These are phyloP conservation scores for Symmetrospora coprosmae DNA, from an alignment of 768 basidiomycete genomes.

Conservation along the genomic window DNA sequence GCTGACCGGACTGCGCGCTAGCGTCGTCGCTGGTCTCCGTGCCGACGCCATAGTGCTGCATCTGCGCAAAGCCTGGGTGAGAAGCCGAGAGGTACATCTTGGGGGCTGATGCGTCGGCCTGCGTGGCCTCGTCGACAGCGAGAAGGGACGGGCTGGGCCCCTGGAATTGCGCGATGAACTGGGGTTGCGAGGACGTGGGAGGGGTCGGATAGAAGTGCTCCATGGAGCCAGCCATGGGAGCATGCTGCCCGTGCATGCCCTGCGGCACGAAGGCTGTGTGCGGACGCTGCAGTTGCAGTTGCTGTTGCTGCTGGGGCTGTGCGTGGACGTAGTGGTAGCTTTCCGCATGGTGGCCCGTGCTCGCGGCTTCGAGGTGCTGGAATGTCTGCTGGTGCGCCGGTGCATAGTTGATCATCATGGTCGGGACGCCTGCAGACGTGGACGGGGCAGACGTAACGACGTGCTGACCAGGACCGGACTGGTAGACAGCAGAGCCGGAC, in stretches of 20 bases:
- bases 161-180: constrained; percentile 13
- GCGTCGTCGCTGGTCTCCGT: not conserved
- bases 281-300: not conserved
- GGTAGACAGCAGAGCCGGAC: not conserved
- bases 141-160: not conserved
- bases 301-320: not conserved
- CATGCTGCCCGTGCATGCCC: not conserved
- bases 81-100: constrained; percentile 9
- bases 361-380: not conserved
- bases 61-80: not conserved
- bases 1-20: not conserved
- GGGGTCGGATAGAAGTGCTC: constrained; percentile 17
- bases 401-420: not conserved
- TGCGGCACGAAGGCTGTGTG: not conserved
- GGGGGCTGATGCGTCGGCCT: not conserved
- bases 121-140: not conserved
- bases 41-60: not conserved
- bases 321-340: not conserved
- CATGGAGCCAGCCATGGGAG: no score
- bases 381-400: not conserved
- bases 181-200: not conserved
- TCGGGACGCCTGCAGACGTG: not conserved
- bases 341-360: not conserved
- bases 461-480: not conserved
- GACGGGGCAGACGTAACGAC: not conserved